These are phyloP conservation scores for Trichoderma harzianum DNA, from an alignment of 2,329 filamentous ascomycete genomes.

Conservation along the genomic window DNA sequence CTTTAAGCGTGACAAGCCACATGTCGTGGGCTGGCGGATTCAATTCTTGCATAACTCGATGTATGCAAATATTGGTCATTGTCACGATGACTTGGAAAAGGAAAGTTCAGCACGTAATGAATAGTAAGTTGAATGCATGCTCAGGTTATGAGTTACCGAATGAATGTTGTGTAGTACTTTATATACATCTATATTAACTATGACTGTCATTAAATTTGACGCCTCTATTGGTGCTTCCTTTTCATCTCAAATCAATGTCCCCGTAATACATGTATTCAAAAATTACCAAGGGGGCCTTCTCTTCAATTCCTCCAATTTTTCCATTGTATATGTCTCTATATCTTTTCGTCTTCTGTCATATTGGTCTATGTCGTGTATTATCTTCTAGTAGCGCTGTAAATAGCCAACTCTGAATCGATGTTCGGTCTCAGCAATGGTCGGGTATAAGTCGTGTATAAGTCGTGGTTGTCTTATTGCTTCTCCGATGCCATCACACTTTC, in stretches of 20 bases:
- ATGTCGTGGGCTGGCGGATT: background rate
- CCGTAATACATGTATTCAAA: background rate
- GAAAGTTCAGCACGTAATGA: background rate
- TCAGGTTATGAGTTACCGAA: too few species aligned
- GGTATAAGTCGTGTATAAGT: background rate
- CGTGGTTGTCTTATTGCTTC: background rate
- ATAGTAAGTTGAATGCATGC: background rate
- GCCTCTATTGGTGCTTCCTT: background rate
- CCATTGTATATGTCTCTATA: background rate
- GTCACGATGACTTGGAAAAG: background rate
- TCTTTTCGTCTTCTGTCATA: background rate
- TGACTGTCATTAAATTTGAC: background rate
- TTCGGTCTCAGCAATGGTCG: background rate
- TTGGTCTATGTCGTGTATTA: background rate
- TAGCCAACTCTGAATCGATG: background rate
- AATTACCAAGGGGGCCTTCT: background rate
- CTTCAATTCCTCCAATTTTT: background rate
- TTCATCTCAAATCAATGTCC: background rate
- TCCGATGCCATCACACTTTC: background rate
- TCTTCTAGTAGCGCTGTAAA: background rate
- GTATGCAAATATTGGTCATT: background rate
- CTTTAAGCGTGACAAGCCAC: conserved; percentile 7
- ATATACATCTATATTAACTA: background rate
- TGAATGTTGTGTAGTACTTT: background rate
- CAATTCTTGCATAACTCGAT: background rate